Evolutionary conservation across 495 filamentous ascomycete genomes (phyloP).

Genomic region (Tuber magnatum): DNA sequence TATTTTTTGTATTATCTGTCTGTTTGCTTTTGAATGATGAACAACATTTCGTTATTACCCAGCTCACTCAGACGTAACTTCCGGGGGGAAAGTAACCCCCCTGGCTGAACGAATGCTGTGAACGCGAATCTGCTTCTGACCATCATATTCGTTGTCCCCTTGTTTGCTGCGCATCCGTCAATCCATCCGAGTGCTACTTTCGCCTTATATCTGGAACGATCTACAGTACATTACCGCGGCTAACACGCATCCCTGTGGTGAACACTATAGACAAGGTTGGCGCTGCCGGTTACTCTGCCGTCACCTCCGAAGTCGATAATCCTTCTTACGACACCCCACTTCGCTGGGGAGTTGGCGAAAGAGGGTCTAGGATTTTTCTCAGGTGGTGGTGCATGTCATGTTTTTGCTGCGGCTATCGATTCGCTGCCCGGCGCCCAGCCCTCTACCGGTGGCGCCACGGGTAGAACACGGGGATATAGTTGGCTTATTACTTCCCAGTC

Average conservation of each 20-base stretch:
- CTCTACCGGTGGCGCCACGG: conserved; percentile 1
- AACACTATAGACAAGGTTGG: conserved; percentile 19
- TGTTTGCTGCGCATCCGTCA: background rate
- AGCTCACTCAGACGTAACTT: conserved; percentile 40
- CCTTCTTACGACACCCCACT: conserved; percentile 36
- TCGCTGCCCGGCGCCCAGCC: conserved; percentile 29
- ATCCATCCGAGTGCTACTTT: conserved; percentile 6
- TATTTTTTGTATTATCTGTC: conserved; percentile 10
- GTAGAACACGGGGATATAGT: conserved; percentile 23
- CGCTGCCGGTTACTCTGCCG: conserved; percentile 31
- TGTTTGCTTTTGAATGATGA: conserved; percentile 22
- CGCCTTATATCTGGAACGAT: background rate
- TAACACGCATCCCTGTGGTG: background rate
- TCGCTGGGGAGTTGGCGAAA: conserved; percentile 21
- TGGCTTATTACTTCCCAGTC: conserved; percentile 35
- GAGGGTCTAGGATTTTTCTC: conserved; percentile 17
- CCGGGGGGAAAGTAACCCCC: conserved; percentile 24
- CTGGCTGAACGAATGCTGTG: conserved; percentile 34
- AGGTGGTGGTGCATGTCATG: background rate
- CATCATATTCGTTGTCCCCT: background rate
- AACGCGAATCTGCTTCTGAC: conserved; percentile 41
- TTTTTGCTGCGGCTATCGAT: conserved; percentile 37
- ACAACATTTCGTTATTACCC: conserved; percentile 30
- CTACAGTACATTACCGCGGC: background rate
- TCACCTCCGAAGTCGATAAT: conserved; percentile 37